Evolutionary conservation across 106 monocot species (phyloP).

Genomic region (Dactylorhiza incarnata): DNA sequence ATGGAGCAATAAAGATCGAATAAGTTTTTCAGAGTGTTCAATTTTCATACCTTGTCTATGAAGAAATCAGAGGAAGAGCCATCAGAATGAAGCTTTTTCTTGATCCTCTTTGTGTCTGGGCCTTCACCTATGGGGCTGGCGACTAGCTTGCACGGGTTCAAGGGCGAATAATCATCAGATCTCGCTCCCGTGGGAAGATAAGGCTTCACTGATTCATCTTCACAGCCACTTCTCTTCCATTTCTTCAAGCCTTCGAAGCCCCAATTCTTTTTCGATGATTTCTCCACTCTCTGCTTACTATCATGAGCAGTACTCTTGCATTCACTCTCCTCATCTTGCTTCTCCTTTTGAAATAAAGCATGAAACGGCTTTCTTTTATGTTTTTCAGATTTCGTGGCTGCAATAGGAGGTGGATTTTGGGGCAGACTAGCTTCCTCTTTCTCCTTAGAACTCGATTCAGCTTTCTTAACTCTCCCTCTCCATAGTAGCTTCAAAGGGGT

Average conservation of each 20-base stretch:
- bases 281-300: conserved; percentile 2
- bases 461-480: conserved; percentile 39
- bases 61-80: conserved; percentile 47
- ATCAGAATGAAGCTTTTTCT: conserved; percentile 45
- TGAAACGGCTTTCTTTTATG: conserved; percentile 44
- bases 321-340: conserved; percentile 1
- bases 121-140: conserved; percentile 39
- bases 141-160: conserved; percentile 11
- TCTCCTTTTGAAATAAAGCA: conserved; percentile 20
- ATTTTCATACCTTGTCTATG: conserved; percentile 52
- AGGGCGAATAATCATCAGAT: conserved; percentile 5
- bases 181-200: conserved; percentile 22
- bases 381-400: conserved; percentile 12
- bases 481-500: conserved; percentile 29
- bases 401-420: conserved; percentile 12
- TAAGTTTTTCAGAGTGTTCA: neutral
- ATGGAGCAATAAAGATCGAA: neutral
- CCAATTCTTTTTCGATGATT: conserved; percentile 39
- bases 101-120: conserved; percentile 51
- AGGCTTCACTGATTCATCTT: conserved; percentile 26
- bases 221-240: conserved; percentile 49
- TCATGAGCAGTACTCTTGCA: conserved; percentile 2
- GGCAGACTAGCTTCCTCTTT: conserved; percentile 8
- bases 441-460: conserved; percentile 1
- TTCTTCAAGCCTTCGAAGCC: conserved; percentile 62